Percentiles rank a stretch among this genome's conserved stretches.
These are phyloP conservation scores for Trichoderma arundinaceum DNA, from an alignment of 2,329 filamentous ascomycete species.

Conservation along the genomic window DNA sequence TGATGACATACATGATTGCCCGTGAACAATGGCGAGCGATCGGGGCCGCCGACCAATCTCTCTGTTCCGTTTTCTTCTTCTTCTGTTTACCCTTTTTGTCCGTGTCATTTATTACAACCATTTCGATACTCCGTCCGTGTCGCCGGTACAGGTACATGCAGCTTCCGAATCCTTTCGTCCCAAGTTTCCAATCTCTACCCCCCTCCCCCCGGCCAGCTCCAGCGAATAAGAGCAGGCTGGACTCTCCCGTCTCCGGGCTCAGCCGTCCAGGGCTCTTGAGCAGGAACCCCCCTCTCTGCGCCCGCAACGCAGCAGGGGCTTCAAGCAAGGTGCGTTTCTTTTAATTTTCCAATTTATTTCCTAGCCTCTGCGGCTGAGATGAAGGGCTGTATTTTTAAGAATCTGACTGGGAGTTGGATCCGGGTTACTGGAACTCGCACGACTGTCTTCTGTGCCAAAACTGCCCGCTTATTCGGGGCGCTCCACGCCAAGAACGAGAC, in stretches of 20 bases:
- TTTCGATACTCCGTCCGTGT: neutral
- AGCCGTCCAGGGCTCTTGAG: slow-evolving; percentile 13
- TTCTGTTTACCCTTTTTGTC: neutral
- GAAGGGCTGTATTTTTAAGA: neutral
- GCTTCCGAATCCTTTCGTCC: slow-evolving; percentile 3
- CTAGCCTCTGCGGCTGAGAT: slow-evolving; percentile 21
- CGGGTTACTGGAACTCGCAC: slow-evolving; percentile 24
- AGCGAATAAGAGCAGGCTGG: neutral
- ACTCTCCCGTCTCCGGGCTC: neutral
- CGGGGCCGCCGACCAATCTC: neutral
- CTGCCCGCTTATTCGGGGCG: neutral
- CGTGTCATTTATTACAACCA: neutral
- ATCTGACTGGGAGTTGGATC: slow-evolving; percentile 22
- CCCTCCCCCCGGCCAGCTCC: neutral
- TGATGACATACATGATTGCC: slow-evolving; percentile 1
- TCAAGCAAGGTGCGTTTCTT: slow-evolving; percentile 7
- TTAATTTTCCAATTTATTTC: neutral
- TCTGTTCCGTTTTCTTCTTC: neutral
- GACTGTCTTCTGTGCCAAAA: neutral
- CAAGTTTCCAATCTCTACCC: slow-evolving; percentile 9
- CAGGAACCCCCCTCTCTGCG: neutral
- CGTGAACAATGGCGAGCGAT: neutral
- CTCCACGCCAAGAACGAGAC: neutral
- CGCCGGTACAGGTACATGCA: neutral
- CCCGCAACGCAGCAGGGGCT: slow-evolving; percentile 15